Conservation (phyloP, 2,329 filamentous ascomycete species). For the Colletotrichum coccodes region DNA sequence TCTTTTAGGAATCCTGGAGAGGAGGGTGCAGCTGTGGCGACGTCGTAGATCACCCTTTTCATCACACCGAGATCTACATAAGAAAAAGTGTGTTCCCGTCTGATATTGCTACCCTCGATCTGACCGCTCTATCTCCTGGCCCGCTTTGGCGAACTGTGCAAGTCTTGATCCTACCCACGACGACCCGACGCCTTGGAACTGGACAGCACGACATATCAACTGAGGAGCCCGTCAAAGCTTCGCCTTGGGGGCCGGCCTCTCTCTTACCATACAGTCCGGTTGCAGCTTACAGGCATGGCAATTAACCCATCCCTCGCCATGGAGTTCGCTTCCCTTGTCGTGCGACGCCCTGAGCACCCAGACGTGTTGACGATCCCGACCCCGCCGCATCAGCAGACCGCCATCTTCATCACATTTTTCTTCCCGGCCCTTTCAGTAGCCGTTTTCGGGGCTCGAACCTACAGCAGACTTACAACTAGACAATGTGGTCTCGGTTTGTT, state of each 20-base stretch:
- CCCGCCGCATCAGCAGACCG: constrained; percentile 42
- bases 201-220: constrained; percentile 1
- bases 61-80: constrained; percentile 9
- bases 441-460: constrained; percentile 38
- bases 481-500: constrained; percentile 40
- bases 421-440: constrained; percentile 43
- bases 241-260: constrained; percentile 4
- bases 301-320: neutral
- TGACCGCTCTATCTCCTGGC: constrained; percentile 13
- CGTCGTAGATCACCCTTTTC: constrained; percentile 2
- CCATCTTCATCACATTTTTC: constrained; percentile 43
- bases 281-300: neutral
- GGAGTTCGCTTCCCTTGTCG: constrained; percentile 17
- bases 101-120: neutral
- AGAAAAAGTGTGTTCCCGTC: constrained; percentile 2
- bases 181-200: constrained; percentile 13
- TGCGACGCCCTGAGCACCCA: constrained; percentile 32
- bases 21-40: constrained; percentile 15
- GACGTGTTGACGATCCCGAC: constrained; percentile 43
- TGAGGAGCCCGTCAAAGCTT: constrained; percentile 8
- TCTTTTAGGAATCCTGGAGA: too few relatives aligned
- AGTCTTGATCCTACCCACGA: constrained; percentile 13
- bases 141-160: neutral
- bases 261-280: neutral
- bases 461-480: constrained; percentile 39